Conservation (phyloP, 768 basidiomycete species). For the Amanita phalloides region DNA sequence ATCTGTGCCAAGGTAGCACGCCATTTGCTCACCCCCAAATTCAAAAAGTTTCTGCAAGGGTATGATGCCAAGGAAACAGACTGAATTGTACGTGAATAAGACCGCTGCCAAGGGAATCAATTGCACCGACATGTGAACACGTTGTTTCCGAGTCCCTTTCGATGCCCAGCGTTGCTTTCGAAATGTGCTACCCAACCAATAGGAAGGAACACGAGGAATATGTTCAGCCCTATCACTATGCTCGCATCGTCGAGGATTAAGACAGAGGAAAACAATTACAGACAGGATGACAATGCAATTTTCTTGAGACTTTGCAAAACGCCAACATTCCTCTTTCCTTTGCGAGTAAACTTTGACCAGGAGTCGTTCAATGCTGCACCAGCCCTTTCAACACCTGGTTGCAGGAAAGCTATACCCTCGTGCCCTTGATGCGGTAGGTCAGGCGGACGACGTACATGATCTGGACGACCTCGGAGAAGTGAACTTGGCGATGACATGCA, state of each 20-base stretch:
- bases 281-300: slow-evolving; percentile 45
- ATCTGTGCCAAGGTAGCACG: slow-evolving; percentile 47
- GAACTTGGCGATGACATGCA: background rate
- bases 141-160: slow-evolving; percentile 16
- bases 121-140: slow-evolving; percentile 35
- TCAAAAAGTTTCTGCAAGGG: slow-evolving; percentile 60
- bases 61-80: slow-evolving; percentile 56
- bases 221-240: slow-evolving; percentile 37
- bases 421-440: background rate
- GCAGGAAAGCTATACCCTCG: background rate
- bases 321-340: slow-evolving; percentile 34
- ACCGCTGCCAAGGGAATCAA: background rate
- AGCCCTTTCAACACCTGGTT: background rate
- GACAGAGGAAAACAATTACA: slow-evolving; percentile 9
- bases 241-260: background rate
- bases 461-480: background rate
- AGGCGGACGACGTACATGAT: background rate
- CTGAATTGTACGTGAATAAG: slow-evolving; percentile 18
- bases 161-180: slow-evolving; percentile 11
- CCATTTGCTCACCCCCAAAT: slow-evolving; percentile 47
- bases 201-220: slow-evolving; percentile 46
- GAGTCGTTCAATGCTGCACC: slow-evolving; percentile 18
- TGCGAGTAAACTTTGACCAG: slow-evolving; percentile 34
- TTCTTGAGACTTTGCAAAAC: slow-evolving; percentile 31
- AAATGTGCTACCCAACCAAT: slow-evolving; percentile 55